Conservation (phyloP, 257 asterid genomes). For the Gentiana dahurica region DNA sequence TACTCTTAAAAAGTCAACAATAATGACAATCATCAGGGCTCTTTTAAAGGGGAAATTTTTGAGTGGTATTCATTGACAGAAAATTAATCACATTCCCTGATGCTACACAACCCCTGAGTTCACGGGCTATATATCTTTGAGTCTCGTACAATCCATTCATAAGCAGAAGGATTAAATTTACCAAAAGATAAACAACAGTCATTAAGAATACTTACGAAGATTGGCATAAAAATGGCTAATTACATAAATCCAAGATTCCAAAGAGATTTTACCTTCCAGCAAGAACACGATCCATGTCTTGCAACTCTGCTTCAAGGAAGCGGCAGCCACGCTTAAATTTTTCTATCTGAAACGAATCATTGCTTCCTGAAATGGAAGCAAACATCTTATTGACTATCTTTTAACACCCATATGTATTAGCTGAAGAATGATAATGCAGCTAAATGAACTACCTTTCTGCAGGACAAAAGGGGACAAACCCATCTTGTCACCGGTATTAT, state of each 20-base stretch:
- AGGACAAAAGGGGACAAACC: conserved; percentile 81
- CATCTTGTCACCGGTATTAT: conserved; percentile 70
- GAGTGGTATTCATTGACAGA: too few relatives aligned
- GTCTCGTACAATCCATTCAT: too few relatives aligned
- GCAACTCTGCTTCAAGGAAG: conserved; percentile 93
- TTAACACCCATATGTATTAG: conserved; percentile 1
- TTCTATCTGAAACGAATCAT: conserved; percentile 65
- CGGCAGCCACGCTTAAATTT: conserved; percentile 95
- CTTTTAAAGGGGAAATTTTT: too few relatives aligned
- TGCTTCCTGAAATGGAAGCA: conserved; percentile 38
- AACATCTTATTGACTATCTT: conserved; percentile 14
- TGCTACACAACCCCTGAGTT: conserved; percentile 17
- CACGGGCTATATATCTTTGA: background rate
- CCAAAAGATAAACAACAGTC: too few relatives aligned
- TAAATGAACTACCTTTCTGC: conserved; percentile 49
- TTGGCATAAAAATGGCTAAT: background rate
- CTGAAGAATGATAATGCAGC: background rate
- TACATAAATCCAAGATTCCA: background rate
- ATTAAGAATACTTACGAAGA: too few relatives aligned
- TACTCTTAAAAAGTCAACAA: too few relatives aligned
- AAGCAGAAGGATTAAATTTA: too few relatives aligned
- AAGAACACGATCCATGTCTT: conserved; percentile 74
- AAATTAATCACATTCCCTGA: conserved; percentile 21
- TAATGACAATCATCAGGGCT: conserved; percentile 1
- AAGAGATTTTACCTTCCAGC: conserved; percentile 58